Conservation (phyloP, 495 filamentous ascomycete species). For the Cairneyella variabilis region DNA sequence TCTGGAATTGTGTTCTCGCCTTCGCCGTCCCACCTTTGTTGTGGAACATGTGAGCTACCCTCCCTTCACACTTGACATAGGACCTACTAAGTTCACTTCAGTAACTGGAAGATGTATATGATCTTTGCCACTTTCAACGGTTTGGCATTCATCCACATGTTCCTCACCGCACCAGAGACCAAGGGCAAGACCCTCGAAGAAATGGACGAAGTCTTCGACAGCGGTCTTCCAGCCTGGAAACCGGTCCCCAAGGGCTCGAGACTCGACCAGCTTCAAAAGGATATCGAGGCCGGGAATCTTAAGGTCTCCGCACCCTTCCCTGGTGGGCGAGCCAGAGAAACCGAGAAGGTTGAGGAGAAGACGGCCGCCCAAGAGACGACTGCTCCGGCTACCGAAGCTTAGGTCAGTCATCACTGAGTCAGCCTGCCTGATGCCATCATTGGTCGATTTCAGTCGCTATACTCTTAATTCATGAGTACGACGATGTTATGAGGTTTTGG, state of each 20-base stretch:
- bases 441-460: neutral
- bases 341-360: neutral
- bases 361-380: neutral
- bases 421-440: neutral
- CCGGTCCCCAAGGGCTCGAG: conserved; percentile 35
- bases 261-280: conserved; percentile 44
- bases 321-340: neutral
- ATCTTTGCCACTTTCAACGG: conserved; percentile 47
- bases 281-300: conserved; percentile 41
- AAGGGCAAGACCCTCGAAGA: conserved; percentile 33
- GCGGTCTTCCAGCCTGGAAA: conserved; percentile 46
- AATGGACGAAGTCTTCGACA: conserved; percentile 43
- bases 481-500: neutral
- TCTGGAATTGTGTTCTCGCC: conserved; percentile 56
- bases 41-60: conserved; percentile 26
- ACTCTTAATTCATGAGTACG: conserved; percentile 2
- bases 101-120: conserved; percentile 53
- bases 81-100: conserved; percentile 21
- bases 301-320: conserved; percentile 12
- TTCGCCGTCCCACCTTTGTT: conserved; percentile 51
- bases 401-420: neutral
- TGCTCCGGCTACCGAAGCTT: neutral
- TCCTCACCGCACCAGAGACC: conserved; percentile 45
- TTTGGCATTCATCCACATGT: conserved; percentile 56
- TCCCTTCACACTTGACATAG: conserved; percentile 16